phyloP scores from a whole-genome alignment of 352 stramenopile species.

The Phytophthora rubi region DNA sequence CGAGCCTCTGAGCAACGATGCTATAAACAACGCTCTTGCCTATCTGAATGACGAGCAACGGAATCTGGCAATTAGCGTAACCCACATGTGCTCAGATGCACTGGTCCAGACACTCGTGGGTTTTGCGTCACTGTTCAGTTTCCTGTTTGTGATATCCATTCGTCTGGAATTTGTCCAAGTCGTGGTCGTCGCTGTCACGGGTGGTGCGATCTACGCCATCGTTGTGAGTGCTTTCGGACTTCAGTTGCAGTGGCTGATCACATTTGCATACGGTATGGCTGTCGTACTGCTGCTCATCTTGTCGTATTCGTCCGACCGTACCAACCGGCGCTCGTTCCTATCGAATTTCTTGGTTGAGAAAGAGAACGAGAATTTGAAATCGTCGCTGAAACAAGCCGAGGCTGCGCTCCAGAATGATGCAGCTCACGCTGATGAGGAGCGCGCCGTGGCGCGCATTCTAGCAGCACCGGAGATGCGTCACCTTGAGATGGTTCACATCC shows the following conservation, averaged over 20 bases:
- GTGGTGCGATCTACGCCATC: slow-evolving; percentile 63
- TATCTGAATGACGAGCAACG: slow-evolving; percentile 45
- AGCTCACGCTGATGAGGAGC: slow-evolving; percentile 73
- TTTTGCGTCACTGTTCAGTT: slow-evolving; percentile 81
- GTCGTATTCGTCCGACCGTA: slow-evolving; percentile 81
- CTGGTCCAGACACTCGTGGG: slow-evolving; percentile 70
- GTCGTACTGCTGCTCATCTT: slow-evolving; percentile 78
- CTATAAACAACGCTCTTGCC: slow-evolving; percentile 29
- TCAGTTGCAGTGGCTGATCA: slow-evolving; percentile 72
- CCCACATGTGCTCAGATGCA: slow-evolving; percentile 59
- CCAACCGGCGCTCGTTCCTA: slow-evolving; percentile 82
- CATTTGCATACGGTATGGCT: slow-evolving; percentile 65
- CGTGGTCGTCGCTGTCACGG: slow-evolving; percentile 66
- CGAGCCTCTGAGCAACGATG: slow-evolving; percentile 26
- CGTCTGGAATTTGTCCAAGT: slow-evolving; percentile 90
- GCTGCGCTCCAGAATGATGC: slow-evolving; percentile 83
- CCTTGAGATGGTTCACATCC: slow-evolving; percentile 83
- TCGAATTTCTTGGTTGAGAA: slow-evolving; percentile 86
- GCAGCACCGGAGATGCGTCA: slow-evolving; percentile 78
- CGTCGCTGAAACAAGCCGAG: slow-evolving; percentile 79
- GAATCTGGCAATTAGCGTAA: slow-evolving; percentile 44
- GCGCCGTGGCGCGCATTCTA: slow-evolving; percentile 71
- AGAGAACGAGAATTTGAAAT: slow-evolving; percentile 86
- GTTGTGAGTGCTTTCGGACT: slow-evolving; percentile 64
- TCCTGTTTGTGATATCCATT: slow-evolving; percentile 85